Evolutionary conservation across 1,284 basidiomycete species (phyloP).

Genomic region (Sporisorium iseilematis-ciliati): DNA sequence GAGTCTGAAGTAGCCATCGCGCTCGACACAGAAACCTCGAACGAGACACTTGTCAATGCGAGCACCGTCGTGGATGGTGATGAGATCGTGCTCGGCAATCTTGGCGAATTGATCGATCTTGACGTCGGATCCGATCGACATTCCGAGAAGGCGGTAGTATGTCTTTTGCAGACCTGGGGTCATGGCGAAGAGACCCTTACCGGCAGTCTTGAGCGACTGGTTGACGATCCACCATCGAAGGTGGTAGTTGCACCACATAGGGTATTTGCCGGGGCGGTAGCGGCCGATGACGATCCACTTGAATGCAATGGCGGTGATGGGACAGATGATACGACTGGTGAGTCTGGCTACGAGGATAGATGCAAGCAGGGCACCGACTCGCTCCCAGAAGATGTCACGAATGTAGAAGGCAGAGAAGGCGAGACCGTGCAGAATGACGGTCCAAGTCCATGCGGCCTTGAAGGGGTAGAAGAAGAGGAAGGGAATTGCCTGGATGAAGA

Average conservation of each 20-base stretch:
- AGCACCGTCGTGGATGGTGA: slow-evolving; percentile 69
- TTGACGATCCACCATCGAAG: slow-evolving; percentile 70
- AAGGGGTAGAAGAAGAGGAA: slow-evolving; percentile 69
- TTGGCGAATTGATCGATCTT: slow-evolving; percentile 66
- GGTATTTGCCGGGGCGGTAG: slow-evolving; percentile 68
- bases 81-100: slow-evolving; percentile 67
- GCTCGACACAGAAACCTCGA: slow-evolving; percentile 69
- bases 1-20: slow-evolving; percentile 68
- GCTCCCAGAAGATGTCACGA: slow-evolving; percentile 69
- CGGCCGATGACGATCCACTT: slow-evolving; percentile 69
- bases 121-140: slow-evolving; percentile 67
- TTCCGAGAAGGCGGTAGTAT: slow-evolving; percentile 68
- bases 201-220: slow-evolving; percentile 68
- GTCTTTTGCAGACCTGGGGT: slow-evolving; percentile 62
- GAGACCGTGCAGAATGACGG: slow-evolving; percentile 68
- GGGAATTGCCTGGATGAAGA: slow-evolving; percentile 65
- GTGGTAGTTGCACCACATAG: slow-evolving; percentile 70
- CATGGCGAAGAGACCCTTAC: slow-evolving; percentile 68
- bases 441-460: slow-evolving; percentile 70
- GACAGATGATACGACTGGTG: slow-evolving; percentile 69
- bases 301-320: slow-evolving; percentile 68
- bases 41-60: slow-evolving; percentile 68
- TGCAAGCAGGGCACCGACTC: slow-evolving; percentile 65
- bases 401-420: slow-evolving; percentile 70
- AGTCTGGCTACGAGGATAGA: slow-evolving; percentile 67